These are phyloP conservation scores for Intubia oerlemansii DNA, from an alignment of 2,329 filamentous ascomycete genomes.

Conservation along the genomic window DNA sequence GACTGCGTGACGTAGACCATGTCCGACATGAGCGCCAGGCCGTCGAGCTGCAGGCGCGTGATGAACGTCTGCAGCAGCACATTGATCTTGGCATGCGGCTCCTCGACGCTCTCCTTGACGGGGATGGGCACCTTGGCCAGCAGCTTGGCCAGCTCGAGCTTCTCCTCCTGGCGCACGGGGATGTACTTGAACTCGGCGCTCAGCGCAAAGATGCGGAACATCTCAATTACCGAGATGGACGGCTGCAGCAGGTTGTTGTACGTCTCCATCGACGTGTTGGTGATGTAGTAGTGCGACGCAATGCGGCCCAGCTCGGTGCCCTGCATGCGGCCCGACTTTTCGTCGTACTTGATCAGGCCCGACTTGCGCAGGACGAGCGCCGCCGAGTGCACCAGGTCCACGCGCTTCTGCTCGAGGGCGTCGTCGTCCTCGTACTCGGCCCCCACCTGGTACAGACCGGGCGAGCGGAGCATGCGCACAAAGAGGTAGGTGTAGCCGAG, in stretches of 20 bases:
- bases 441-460: conserved; percentile 85
- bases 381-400: conserved; percentile 92
- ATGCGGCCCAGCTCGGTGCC: conserved; percentile 88
- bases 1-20: conserved; percentile 98
- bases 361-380: conserved; percentile 72
- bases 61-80: conserved; percentile 94
- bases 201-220: conserved; percentile 89
- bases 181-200: conserved; percentile 99
- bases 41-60: conserved; percentile 80
- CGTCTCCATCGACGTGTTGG: conserved; percentile 84
- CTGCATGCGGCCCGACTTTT: conserved; percentile 72
- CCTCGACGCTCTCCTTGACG: conserved; percentile 93
- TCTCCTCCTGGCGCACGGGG: conserved; percentile 91
- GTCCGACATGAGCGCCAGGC: conserved; percentile 89
- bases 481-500: conserved; percentile 96
- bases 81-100: conserved; percentile 95
- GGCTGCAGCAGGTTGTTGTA: conserved; percentile 94
- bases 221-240: conserved; percentile 77
- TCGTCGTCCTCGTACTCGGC: conserved; percentile 89
- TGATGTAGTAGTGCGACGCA: conserved; percentile 96
- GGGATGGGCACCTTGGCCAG: conserved; percentile 80
- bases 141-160: conserved; percentile 83
- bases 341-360: conserved; percentile 84
- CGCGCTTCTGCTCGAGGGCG: conserved; percentile 81
- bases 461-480: conserved; percentile 89